Base-by-base conservation (phyloP, 805 yeast genomes). In the Crinitomyces ghanaensis region DNA sequence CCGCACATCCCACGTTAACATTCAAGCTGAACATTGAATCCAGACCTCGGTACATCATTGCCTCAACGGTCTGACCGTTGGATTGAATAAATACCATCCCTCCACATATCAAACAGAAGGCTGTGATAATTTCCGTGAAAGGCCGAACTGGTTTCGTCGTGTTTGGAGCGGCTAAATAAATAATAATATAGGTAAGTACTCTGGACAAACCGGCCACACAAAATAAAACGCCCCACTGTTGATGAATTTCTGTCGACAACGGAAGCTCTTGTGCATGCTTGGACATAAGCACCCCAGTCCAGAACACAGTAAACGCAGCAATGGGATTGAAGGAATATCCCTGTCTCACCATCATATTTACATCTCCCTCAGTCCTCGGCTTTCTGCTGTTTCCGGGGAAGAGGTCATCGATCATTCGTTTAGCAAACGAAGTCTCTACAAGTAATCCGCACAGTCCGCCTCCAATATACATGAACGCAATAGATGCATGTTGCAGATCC, bases 251-350 rank as follows among this genome's bases (percentile, higher is more conserved):
- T 2, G 96, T 84, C 2, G 95, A 76, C 20, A 79, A 66, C 34
- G 54, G 63, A 1, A 91, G 77, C 4, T 86, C 80, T 57, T 91
- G 98, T 25, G 74, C 75, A 57, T 91, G 98, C 56, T 79, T 83
- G 2, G 96, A 85, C 98, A 91, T 91, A 41, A 91, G 65, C 9
- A 78, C 68, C 19, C 98, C 98, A 1, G 97, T 91, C 94, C 95
- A 91, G 60, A 82, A 91, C 21, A 91, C 81, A 2, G 93, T 84
- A 43, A 91, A 71, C 1, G 82, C 75, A 3, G 97, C 96, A 70
- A 91, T 84, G 21, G 96, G 96, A 53, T 91, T 91, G 43, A 93
- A 86, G 1, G 93, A 77, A 54, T 79, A 62, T 42, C 71, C 45
- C 24, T 39, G 32, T 19, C 41, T 40, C 8, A 28, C 38, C 12